Percentiles rank a stretch among this genome's conserved stretches.
Evolutionary conservation across 495 filamentous ascomycete species (phyloP).

Genomic region (Annulohypoxylon bovei): DNA sequence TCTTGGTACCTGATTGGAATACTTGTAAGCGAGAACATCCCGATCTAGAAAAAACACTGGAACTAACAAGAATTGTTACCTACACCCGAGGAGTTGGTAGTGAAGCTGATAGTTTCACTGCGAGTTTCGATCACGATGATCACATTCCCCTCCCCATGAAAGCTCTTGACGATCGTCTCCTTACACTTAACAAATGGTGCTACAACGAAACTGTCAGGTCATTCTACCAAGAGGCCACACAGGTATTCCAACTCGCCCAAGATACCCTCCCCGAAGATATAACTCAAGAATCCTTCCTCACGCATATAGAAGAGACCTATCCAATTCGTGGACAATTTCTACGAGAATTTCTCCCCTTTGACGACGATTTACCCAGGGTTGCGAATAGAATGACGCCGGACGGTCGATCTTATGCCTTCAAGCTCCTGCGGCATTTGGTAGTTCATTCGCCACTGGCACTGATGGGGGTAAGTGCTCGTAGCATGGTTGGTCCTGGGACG

Average conservation of each 20-base stretch:
- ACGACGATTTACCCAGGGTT: conserved; percentile 25
- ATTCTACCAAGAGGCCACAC: conserved; percentile 30
- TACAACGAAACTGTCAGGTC: conserved; percentile 16
- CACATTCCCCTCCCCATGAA: conserved; percentile 30
- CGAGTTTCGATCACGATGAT: conserved; percentile 15
- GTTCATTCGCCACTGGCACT: conserved; percentile 37
- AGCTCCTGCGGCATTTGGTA: conserved; percentile 38
- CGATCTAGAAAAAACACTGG: neutral
- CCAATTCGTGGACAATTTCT: conserved; percentile 25
- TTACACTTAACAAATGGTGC: conserved; percentile 11
- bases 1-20: conserved; percentile 41
- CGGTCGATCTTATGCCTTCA: conserved; percentile 13
- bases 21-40: conserved; percentile 17
- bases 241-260: conserved; percentile 32
- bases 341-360: conserved; percentile 37
- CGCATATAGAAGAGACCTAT: neutral
- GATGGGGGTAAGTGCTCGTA: conserved; percentile 25
- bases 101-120: conserved; percentile 9
- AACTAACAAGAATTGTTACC: conserved; percentile 22
- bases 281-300: neutral
- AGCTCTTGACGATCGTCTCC: conserved; percentile 1
- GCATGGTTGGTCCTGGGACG: neutral
- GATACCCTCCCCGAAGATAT: conserved; percentile 1
- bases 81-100: conserved; percentile 20
- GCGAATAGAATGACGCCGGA: conserved; percentile 2